Evolutionary conservation across 352 stramenopile genomes (phyloP).

Genomic region (Globisporangium cederbergense): DNA sequence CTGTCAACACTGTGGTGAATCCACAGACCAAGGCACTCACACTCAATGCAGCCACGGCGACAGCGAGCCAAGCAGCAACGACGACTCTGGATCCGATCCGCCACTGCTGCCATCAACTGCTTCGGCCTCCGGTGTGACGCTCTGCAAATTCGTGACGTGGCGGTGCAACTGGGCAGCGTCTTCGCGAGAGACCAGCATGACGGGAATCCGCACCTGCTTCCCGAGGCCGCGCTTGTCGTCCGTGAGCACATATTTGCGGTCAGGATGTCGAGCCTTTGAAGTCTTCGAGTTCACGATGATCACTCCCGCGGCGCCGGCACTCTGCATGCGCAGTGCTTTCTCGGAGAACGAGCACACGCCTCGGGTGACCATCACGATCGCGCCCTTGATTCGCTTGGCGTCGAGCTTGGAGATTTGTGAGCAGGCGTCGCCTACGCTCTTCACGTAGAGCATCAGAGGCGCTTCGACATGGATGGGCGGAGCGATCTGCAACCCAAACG

Average conservation of each 20-base stretch:
- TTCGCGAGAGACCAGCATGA: constrained; percentile 61
- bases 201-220: constrained; percentile 49
- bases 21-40: neutral
- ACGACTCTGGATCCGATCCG: neutral
- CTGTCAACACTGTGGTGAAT: constrained; percentile 1
- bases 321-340: constrained; percentile 68
- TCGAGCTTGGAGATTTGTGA: constrained; percentile 22
- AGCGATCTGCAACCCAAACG: constrained; percentile 56
- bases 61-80: constrained; percentile 39
- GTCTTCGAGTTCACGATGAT: constrained; percentile 73
- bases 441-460: constrained; percentile 40
- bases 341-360: constrained; percentile 75
- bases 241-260: constrained; percentile 63
- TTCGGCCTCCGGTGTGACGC: constrained; percentile 1
- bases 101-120: constrained; percentile 13
- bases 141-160: constrained; percentile 18
- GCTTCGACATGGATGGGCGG: constrained; percentile 45
- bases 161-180: constrained; percentile 50
- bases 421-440: constrained; percentile 50
- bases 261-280: constrained; percentile 29
- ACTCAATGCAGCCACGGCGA: constrained; percentile 59
- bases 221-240: constrained; percentile 48
- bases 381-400: constrained; percentile 30
- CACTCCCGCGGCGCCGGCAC: constrained; percentile 47
- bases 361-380: constrained; percentile 64